Evolutionary conservation across 225 moss, liverwort and hornwort genomes (phyloP).

Genomic region (Marchantia polymorpha): DNA sequence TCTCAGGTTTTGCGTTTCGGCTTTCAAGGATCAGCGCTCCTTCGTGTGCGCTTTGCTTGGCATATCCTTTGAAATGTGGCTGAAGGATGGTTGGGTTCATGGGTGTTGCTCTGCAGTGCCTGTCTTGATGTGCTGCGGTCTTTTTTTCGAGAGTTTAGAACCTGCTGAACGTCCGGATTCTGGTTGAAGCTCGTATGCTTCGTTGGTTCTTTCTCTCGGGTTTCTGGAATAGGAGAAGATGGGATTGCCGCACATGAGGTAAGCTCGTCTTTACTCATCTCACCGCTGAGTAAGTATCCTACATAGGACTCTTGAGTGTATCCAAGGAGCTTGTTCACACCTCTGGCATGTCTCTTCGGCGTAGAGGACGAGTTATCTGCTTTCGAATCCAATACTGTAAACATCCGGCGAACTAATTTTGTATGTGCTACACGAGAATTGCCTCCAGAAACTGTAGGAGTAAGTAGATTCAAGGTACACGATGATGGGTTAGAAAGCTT

Average conservation of each 20-base stretch:
- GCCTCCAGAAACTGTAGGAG: not conserved
- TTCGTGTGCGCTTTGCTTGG: not conserved
- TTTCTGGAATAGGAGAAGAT: not conserved
- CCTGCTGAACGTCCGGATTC: not conserved
- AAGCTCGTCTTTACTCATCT: not conserved
- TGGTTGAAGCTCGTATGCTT: not conserved
- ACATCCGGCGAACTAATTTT: not conserved
- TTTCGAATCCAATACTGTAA: not conserved
- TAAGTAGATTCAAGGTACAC: not conserved
- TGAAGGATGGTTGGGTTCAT: not conserved
- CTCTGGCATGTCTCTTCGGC: not conserved
- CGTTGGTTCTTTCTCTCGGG: not conserved
- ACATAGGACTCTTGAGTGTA: not conserved
- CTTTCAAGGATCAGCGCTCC: not conserved
- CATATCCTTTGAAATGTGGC: not conserved
- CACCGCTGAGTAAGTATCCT: not conserved
- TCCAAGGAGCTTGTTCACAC: not conserved
- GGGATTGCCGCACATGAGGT: not conserved
- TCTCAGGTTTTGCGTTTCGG: not conserved
- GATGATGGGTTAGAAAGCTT: not conserved
- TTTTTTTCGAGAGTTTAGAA: not conserved
- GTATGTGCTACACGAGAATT: not conserved
- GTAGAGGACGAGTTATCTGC: not conserved
- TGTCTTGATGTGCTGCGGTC: not conserved
- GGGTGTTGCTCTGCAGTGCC: not conserved